Conservation (phyloP, 768 basidiomycete genomes). For the Coprinopsis strossmayeri region DNA sequence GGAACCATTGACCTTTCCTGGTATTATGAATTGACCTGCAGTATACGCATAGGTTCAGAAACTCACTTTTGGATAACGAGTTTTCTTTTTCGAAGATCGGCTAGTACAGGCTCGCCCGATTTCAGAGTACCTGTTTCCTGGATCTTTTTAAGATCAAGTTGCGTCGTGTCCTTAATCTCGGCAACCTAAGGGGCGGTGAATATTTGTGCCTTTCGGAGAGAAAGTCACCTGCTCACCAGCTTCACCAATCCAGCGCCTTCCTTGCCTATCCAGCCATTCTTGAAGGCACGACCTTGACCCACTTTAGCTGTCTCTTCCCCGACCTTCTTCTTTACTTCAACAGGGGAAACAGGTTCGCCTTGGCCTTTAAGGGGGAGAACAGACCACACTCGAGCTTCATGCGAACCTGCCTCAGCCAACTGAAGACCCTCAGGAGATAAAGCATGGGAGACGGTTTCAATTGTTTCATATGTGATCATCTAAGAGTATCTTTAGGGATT, state of each 20-base stretch:
- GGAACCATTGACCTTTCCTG: constrained; percentile 96
- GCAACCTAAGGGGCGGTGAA: constrained; percentile 36
- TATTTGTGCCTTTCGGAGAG: not conserved
- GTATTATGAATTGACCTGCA: constrained; percentile 6
- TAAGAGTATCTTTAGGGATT: constrained; percentile 22
- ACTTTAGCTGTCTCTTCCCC: constrained; percentile 89
- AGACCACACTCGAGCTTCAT: constrained; percentile 93
- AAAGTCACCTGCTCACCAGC: constrained; percentile 49
- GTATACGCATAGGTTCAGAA: not conserved
- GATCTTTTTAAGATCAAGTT: constrained; percentile 67
- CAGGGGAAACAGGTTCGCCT: constrained; percentile 57
- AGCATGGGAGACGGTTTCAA: constrained; percentile 67
- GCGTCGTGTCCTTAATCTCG: constrained; percentile 68
- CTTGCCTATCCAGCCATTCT: constrained; percentile 94
- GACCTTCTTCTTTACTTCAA: constrained; percentile 64
- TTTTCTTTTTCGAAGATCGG: constrained; percentile 89
- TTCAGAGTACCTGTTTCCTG: constrained; percentile 64
- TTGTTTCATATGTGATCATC: constrained; percentile 81
- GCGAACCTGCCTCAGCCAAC: constrained; percentile 78
- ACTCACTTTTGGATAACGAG: constrained; percentile 73
- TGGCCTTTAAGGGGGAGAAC: constrained; percentile 69
- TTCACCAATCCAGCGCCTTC: constrained; percentile 84
- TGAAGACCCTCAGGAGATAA: constrained; percentile 80
- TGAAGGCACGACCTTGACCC: constrained; percentile 94
- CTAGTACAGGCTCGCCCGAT: constrained; percentile 71